Base-by-base conservation (phyloP, 352 stramenopile species). In the Globisporangium orthogonon region DNA sequence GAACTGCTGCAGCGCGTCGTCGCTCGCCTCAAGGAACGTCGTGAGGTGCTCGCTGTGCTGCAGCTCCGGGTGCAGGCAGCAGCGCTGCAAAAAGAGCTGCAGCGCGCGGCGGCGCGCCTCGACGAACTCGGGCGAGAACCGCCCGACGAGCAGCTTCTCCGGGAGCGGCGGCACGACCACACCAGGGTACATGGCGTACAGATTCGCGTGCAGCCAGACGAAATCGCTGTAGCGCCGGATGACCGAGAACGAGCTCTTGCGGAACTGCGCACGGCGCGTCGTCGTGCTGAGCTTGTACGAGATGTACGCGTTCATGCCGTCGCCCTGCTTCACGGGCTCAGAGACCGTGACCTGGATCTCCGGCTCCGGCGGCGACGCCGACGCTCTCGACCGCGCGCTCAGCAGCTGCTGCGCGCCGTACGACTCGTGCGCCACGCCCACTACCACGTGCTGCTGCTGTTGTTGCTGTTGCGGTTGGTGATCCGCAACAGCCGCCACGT, bases 241-340 rank as follows among this genome's bases (percentile, higher is more conserved):
- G 18, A 98, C 94, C 1, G 86, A 89, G 59, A 96, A 97, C 29
- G 87, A 83, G 63, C 67, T 83, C 67, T 87, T 91, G 50, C 86
- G 73, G 63, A 94, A 94, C 66, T 94, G 86, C 28, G 82, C 75
- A 23, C 23, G 23, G 2, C 85, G 79, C 39, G 74, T 88, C 9
- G 85, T 96, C 0, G 79, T 95, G 48, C 67, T 78, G 68, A 98
- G 95, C 61, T 98, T 97, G 79, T 99, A 99, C 56, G 90, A 97
- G 48, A 98, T 98, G 69, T 98, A 98, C 56, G 97, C 94, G 69
- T 98, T 98, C 76, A 99, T 98, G 47, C 96, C 95, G 61, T 98
- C 96, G 37, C 86, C 83, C 59, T 98, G 93, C 69, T 98, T 98
- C 11, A 98, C 87, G 0, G 96, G 96, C 71, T 98, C 96, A 23